Percentiles rank a stretch among this genome's conserved stretches.
phyloP scores from a whole-genome alignment of 805 yeast species.

The Candida xyloterini region DNA sequence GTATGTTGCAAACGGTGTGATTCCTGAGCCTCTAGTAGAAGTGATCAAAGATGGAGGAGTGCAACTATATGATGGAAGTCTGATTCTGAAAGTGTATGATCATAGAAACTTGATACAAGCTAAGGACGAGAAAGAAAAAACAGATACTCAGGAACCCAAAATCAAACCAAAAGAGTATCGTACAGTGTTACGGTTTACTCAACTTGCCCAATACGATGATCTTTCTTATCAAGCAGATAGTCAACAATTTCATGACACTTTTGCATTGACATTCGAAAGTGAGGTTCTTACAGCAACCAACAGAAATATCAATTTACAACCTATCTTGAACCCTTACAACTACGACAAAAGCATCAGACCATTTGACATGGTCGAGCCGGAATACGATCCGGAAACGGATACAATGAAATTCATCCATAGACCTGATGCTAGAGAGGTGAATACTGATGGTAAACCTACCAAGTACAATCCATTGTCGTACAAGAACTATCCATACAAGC shows the following conservation, averaged over 20 bases:
- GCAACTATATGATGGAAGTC: slow-evolving; percentile 83
- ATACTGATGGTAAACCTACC: slow-evolving; percentile 6
- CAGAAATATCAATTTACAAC: slow-evolving; percentile 71
- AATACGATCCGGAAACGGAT: slow-evolving; percentile 32
- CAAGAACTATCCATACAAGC: slow-evolving; percentile 30
- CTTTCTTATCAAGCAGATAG: slow-evolving; percentile 78
- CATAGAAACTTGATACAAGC: slow-evolving; percentile 52
- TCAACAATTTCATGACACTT: slow-evolving; percentile 71
- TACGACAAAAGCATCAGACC: slow-evolving; percentile 49
- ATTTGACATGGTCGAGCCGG: slow-evolving; percentile 40
- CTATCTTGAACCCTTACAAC: slow-evolving; percentile 66
- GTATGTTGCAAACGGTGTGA: slow-evolving; percentile 74
- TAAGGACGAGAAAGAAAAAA: slow-evolving; percentile 2
- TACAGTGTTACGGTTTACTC: slow-evolving; percentile 77
- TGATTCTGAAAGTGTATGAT: slow-evolving; percentile 82
- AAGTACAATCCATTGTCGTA: slow-evolving; percentile 12
- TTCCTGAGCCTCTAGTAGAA: slow-evolving; percentile 88
- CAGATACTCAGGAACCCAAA: slow-evolving; percentile 3
- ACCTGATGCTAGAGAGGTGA: slow-evolving; percentile 33
- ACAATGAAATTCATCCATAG: slow-evolving; percentile 38
- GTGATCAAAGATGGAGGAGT: slow-evolving; percentile 84
- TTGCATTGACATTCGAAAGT: slow-evolving; percentile 82
- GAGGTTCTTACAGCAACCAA: slow-evolving; percentile 77
- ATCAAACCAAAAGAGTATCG: slow-evolving; percentile 68
- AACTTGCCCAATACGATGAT: slow-evolving; percentile 78